Conservation (phyloP, 352 stramenopile species). For the Thraustotheca clavata region DNA sequence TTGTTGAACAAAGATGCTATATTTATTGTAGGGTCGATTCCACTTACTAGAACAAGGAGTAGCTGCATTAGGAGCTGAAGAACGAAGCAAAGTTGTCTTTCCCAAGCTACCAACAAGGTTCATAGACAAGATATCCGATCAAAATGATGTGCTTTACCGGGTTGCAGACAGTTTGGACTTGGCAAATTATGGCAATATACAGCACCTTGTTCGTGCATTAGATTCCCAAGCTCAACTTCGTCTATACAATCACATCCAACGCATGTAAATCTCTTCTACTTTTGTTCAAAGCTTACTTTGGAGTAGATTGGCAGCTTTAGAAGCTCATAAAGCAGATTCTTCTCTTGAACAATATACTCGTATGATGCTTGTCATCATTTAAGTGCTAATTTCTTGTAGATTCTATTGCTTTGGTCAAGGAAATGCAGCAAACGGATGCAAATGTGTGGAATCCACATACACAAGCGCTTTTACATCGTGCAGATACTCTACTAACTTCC, state of each 20-base stretch:
- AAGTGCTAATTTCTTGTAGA: too few relatives aligned
- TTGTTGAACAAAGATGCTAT: neutral
- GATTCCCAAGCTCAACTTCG: neutral
- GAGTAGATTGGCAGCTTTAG: neutral
- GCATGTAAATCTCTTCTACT: neutral
- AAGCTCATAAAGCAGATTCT: constrained; percentile 1
- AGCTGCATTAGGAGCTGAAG: neutral
- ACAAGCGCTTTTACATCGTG: too few relatives aligned
- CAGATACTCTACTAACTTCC: too few relatives aligned
- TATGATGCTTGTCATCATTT: too few relatives aligned
- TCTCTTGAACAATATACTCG: too few relatives aligned
- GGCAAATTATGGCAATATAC: neutral
- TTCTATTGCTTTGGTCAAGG: too few relatives aligned
- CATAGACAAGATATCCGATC: neutral
- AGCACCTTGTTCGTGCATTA: neutral
- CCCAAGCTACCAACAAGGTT: neutral
- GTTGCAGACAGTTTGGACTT: neutral
- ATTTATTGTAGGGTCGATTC: neutral
- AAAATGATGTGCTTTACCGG: neutral
- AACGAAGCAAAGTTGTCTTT: neutral
- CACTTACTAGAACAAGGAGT: neutral
- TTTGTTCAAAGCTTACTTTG: neutral
- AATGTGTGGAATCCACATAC: neutral
- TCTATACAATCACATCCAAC: neutral
- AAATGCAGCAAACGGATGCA: neutral